phyloP scores from a whole-genome alignment of 2,329 filamentous ascomycete species.

The Penicillium expansum region DNA sequence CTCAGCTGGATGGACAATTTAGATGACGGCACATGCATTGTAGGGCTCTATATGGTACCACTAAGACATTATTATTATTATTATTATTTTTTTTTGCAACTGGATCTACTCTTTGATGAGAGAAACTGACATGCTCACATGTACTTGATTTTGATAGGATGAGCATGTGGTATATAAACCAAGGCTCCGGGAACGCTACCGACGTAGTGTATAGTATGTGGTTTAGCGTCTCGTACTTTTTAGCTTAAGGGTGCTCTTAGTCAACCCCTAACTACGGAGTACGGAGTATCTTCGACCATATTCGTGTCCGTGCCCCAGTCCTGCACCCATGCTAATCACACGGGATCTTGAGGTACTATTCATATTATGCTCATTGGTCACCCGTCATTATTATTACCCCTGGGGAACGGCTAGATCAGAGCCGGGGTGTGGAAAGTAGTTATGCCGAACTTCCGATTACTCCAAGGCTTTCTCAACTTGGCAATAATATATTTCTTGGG shows the following conservation, averaged over 20 bases:
- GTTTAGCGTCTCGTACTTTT: background rate
- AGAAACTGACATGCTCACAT: background rate
- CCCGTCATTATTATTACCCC: background rate
- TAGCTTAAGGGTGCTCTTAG: background rate
- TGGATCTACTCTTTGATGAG: background rate
- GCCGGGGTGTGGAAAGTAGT: slow-evolving; percentile 11
- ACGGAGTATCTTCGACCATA: background rate
- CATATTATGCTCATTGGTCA: slow-evolving; percentile 4
- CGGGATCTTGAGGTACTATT: slow-evolving; percentile 4
- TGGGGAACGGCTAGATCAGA: slow-evolving; percentile 5
- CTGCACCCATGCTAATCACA: slow-evolving; percentile 8
- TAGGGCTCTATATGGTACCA: background rate
- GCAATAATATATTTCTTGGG: slow-evolving; percentile 7
- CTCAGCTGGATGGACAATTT: background rate
- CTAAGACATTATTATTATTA: too few relatives aligned
- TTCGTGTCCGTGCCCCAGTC: background rate
- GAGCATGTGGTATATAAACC: background rate
- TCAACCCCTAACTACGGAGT: background rate
- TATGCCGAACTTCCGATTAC: slow-evolving; percentile 19
- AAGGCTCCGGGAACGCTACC: background rate
- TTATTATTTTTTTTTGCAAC: background rate
- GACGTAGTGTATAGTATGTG: background rate
- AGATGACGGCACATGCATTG: background rate
- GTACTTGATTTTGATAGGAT: background rate
- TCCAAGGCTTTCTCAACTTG: slow-evolving; percentile 1